A percentile compares a stretch with the other conserved stretches of the same genome.
Conservation (phyloP, 2,329 filamentous ascomycete genomes). For the Gaeumannomyces tritici region DNA sequence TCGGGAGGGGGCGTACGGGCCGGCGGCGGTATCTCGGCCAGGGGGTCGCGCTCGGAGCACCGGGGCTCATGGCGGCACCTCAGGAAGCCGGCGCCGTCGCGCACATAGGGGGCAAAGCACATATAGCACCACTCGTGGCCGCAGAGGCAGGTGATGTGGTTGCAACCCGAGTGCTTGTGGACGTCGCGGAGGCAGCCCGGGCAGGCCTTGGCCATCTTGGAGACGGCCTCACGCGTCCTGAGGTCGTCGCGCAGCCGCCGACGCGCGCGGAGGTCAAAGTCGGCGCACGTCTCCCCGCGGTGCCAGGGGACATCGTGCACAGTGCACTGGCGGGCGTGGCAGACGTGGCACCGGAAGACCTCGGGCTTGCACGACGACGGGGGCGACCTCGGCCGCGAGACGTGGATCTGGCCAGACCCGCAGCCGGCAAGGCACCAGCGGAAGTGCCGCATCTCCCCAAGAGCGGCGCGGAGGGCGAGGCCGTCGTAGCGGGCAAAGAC, state of each 20-base stretch:
- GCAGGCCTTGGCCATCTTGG: slow-evolving; percentile 22
- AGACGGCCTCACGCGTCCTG: slow-evolving; percentile 22
- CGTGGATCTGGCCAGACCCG: slow-evolving; percentile 26
- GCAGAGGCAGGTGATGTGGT: slow-evolving; percentile 31
- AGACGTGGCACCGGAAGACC: slow-evolving; percentile 21
- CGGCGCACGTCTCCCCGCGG: slow-evolving; percentile 22
- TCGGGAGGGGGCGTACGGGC: too few relatives aligned
- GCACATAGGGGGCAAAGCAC: slow-evolving; percentile 20
- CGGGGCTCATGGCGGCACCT: slow-evolving; percentile 19
- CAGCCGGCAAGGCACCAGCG: slow-evolving; percentile 28
- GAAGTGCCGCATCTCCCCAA: slow-evolving; percentile 21
- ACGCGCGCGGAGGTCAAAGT: slow-evolving; percentile 23
- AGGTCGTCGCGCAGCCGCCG: slow-evolving; percentile 18
- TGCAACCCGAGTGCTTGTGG: slow-evolving; percentile 25
- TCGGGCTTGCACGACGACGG: slow-evolving; percentile 13
- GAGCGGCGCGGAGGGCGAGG: slow-evolving; percentile 20
- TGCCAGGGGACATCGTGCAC: slow-evolving; percentile 27
- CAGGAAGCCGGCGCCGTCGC: slow-evolving; percentile 17
- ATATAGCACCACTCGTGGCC: slow-evolving; percentile 30
- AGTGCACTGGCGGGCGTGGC: slow-evolving; percentile 21
- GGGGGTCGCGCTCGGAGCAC: slow-evolving; percentile 18
- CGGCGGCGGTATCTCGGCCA: slow-evolving; percentile 8
- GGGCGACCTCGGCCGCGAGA: not conserved
- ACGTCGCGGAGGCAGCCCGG: slow-evolving; percentile 24
- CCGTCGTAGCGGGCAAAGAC: slow-evolving; percentile 24